These are phyloP conservation scores for Ogataea methanolica DNA, from an alignment of 805 yeast genomes.

Conservation along the genomic window DNA sequence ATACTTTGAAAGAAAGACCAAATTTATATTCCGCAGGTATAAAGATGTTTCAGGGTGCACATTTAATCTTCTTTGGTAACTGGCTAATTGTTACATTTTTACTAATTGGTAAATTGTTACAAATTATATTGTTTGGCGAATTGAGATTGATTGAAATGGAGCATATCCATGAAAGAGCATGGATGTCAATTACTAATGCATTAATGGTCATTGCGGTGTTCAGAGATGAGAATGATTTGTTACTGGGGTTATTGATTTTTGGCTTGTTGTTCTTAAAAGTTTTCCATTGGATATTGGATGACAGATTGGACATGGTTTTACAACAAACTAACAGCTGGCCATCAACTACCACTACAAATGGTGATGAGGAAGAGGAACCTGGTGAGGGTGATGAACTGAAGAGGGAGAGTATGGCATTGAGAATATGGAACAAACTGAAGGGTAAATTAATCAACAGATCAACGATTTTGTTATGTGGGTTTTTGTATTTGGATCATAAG, in stretches of 20 bases:
- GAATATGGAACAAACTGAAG: slow-evolving; percentile 2
- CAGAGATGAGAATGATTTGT: slow-evolving; percentile 40
- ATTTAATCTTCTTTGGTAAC: slow-evolving; percentile 37
- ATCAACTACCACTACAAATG: slow-evolving; percentile 18
- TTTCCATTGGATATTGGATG: slow-evolving; percentile 68
- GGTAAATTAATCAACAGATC: slow-evolving; percentile 35
- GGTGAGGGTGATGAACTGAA: background rate
- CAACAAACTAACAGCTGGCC: slow-evolving; percentile 32
- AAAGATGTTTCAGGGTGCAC: slow-evolving; percentile 46
- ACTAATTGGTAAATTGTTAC: slow-evolving; percentile 43
- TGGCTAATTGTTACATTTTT: slow-evolving; percentile 36
- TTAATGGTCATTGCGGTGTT: slow-evolving; percentile 54
- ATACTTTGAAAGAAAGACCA: slow-evolving; percentile 39
- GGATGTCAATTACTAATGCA: slow-evolving; percentile 60
- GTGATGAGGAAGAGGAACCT: background rate
- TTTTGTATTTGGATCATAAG: slow-evolving; percentile 46
- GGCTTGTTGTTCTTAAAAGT: slow-evolving; percentile 52
- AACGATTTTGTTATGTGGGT: slow-evolving; percentile 38
- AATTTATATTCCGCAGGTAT: slow-evolving; percentile 46
- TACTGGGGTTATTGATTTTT: slow-evolving; percentile 33
- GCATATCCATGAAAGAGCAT: slow-evolving; percentile 62
- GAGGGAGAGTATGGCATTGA: background rate
- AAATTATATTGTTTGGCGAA: slow-evolving; percentile 62
- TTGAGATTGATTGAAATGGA: slow-evolving; percentile 72
- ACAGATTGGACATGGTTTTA: slow-evolving; percentile 43